Conservation (phyloP, 768 basidiomycete species). For the Mycena amicta region DNA sequence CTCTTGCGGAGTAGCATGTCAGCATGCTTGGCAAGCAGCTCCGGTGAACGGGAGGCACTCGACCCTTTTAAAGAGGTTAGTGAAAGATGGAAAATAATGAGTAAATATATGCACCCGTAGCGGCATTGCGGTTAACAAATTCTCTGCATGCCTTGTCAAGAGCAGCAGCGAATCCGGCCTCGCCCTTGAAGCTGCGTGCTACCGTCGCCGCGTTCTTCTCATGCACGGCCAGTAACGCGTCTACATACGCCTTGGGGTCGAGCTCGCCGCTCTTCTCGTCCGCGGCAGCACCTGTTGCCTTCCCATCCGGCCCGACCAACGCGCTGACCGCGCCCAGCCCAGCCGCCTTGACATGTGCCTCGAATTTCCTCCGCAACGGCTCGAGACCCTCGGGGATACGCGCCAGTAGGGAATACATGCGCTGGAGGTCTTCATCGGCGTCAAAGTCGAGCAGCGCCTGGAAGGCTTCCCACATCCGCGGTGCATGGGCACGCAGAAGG, state of each 20-base stretch:
- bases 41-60: constrained; percentile 76
- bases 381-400: constrained; percentile 91
- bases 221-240: constrained; percentile 90
- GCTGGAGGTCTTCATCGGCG: constrained; percentile 90
- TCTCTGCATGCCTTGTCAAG: constrained; percentile 94
- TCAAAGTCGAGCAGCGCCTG: constrained; percentile 88
- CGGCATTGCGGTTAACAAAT: constrained; percentile 92
- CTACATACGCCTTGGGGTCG: constrained; percentile 94
- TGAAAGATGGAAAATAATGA: background rate
- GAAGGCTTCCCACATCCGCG: constrained; percentile 91
- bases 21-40: constrained; percentile 91
- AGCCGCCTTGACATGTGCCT: constrained; percentile 91
- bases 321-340: constrained; percentile 82
- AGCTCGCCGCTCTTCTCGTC: constrained; percentile 59
- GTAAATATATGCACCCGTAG: constrained; percentile 70
- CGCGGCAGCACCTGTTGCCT: constrained; percentile 35
- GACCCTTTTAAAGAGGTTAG: constrained; percentile 5
- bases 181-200: constrained; percentile 84
- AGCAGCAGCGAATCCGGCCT: constrained; percentile 90
- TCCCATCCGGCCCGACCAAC: constrained; percentile 44
- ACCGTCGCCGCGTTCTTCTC: constrained; percentile 90
- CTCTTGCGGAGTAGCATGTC: constrained; percentile 90
- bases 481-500: constrained; percentile 83
- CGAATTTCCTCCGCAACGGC: constrained; percentile 88
- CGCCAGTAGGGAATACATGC: constrained; percentile 92